Conservation (phyloP, 2,329 filamentous ascomycete genomes). For the Ceratocystiopsis brevicomis region DNA sequence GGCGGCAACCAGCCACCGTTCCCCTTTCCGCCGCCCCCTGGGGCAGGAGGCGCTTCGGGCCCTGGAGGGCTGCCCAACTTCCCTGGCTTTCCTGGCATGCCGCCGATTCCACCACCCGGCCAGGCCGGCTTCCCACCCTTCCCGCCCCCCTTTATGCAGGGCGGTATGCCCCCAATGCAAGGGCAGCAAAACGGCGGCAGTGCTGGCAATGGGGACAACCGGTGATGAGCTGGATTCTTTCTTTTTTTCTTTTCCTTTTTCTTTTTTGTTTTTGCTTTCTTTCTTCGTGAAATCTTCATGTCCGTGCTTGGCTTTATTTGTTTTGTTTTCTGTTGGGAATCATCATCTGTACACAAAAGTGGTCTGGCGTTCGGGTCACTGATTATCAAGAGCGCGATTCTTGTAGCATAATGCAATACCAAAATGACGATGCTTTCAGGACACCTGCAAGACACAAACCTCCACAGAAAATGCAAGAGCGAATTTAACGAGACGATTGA, state of each 20-base stretch:
- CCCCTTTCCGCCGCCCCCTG: neutral
- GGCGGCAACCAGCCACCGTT: neutral
- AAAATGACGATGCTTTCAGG: too few relatives aligned
- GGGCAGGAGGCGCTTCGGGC: neutral
- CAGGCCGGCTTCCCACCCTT: conserved; percentile 19
- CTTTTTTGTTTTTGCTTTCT: neutral
- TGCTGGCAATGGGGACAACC: too few relatives aligned
- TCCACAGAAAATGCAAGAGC: too few relatives aligned
- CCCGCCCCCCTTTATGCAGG: conserved; percentile 17
- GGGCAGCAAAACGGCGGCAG: neutral
- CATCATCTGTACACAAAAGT: neutral
- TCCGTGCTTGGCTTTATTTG: neutral
- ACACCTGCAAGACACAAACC: too few relatives aligned
- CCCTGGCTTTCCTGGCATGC: conserved; percentile 22
- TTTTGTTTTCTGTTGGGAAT: neutral
- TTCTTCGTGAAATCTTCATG: too few relatives aligned
- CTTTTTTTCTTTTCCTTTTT: neutral
- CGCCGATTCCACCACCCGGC: conserved; percentile 14
- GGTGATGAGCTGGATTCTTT: neutral
- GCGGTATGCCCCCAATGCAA: conserved; percentile 19
- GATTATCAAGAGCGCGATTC: too few relatives aligned
- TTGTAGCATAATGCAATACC: too few relatives aligned
- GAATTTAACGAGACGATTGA: too few relatives aligned
- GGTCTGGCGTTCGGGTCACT: too few relatives aligned
- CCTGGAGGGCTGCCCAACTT: conserved; percentile 18